Conservation (phyloP, 2,329 filamentous ascomycete species). For the Sclerotinia borealis region DNA sequence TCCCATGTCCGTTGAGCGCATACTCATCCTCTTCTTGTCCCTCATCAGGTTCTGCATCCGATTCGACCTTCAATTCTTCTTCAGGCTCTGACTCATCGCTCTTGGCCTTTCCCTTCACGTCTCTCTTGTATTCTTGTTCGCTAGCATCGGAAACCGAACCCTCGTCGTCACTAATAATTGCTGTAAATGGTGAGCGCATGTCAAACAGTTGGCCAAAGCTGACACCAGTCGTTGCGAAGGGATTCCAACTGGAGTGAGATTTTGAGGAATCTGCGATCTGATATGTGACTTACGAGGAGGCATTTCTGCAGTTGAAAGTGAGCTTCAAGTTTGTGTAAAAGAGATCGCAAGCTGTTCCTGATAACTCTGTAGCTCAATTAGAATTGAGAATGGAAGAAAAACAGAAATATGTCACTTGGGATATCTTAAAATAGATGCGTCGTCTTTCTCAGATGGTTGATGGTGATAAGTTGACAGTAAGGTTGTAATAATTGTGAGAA, state of each 20-base stretch:
- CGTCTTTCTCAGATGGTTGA: neutral
- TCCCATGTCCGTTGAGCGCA: conserved; percentile 22
- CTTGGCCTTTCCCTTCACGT: conserved; percentile 9
- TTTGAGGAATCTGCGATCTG: neutral
- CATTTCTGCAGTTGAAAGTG: conserved; percentile 18
- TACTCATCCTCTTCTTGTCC: conserved; percentile 39
- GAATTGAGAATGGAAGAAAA: neutral
- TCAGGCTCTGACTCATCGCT: conserved; percentile 22
- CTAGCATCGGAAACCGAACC: conserved; percentile 34
- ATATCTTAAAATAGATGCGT: neutral
- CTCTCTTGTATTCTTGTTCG: conserved; percentile 14
- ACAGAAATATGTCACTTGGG: neutral
- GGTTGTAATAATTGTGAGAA: neutral
- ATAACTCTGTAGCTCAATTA: neutral
- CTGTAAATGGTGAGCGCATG: conserved; percentile 23
- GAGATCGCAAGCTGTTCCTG: neutral
- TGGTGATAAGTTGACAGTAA: neutral
- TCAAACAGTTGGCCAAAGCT: conserved; percentile 10
- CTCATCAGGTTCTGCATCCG: conserved; percentile 32
- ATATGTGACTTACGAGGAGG: conserved; percentile 30
- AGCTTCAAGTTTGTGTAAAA: neutral
- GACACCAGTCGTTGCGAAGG: neutral
- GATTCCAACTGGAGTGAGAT: neutral
- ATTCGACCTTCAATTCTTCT: conserved; percentile 23
- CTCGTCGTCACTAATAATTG: conserved; percentile 29